Evolutionary conservation across 202 grass and related monocot genomes (phyloP).

Genomic region (Panicum virgatum): DNA sequence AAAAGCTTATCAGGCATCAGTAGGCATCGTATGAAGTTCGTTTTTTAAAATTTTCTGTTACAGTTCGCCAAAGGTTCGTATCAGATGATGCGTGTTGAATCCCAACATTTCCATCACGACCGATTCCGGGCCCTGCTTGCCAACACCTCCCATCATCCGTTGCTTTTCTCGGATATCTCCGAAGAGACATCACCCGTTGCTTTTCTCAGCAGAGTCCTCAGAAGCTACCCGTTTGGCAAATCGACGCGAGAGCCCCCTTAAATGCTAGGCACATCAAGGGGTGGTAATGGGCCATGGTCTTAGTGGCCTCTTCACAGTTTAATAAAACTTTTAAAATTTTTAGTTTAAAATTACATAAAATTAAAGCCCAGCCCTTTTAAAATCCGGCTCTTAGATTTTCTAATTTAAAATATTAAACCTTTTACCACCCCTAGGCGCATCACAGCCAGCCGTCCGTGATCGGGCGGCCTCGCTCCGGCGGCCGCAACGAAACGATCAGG

Average conservation of each 20-base stretch:
- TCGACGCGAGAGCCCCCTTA: conserved; percentile 9
- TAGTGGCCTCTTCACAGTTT: no score
- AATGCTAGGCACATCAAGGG: not conserved
- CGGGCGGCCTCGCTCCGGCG: not conserved
- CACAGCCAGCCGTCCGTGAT: conserved; percentile 12
- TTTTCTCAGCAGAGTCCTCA: not conserved
- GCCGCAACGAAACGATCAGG: not conserved
- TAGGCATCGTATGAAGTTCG: not conserved
- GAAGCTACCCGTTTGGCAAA: not conserved
- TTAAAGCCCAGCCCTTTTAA: no score
- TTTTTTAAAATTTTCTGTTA: no score
- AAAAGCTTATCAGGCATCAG: no score
- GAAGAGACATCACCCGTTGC: conserved; percentile 19
- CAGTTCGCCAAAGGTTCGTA: not conserved
- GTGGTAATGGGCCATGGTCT: no score
- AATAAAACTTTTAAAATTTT: no score
- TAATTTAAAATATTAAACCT: no score
- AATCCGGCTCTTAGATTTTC: no score
- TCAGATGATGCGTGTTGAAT: not conserved
- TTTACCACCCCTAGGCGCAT: no score
- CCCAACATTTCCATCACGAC: not conserved
- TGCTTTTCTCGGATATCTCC: conserved; percentile 40
- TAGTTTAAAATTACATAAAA: no score
- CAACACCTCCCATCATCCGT: not conserved
- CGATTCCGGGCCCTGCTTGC: conserved; percentile 12